phyloP scores from a whole-genome alignment of 371 early-diverging fungal species.

The Syncephalis plumigaleata region DNA sequence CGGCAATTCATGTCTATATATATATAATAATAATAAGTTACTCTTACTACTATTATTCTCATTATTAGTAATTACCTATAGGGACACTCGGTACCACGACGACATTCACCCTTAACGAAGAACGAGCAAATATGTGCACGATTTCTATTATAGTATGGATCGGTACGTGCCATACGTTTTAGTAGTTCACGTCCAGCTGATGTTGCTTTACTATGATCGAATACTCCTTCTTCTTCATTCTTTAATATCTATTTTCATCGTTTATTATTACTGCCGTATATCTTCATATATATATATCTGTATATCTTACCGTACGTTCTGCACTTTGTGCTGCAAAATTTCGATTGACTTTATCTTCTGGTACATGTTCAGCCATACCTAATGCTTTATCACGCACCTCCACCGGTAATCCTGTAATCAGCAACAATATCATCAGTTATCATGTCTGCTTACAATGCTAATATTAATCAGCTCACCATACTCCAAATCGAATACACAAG shows the following conservation, averaged over 20 bases:
- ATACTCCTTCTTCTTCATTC: constrained; percentile 30
- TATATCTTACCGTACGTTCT: constrained; percentile 44
- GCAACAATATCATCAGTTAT: background rate
- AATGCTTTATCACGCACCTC: constrained; percentile 86
- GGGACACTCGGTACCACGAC: constrained; percentile 80
- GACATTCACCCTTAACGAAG: constrained; percentile 85
- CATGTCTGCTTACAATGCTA: too few species aligned
- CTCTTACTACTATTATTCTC: too few species aligned
- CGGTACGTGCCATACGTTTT: constrained; percentile 58
- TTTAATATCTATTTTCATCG: constrained; percentile 13
- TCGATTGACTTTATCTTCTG: constrained; percentile 70
- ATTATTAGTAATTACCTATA: constrained; percentile 36
- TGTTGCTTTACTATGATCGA: constrained; percentile 56
- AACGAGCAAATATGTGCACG: constrained; percentile 87
- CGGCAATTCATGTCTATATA: constrained; percentile 66
- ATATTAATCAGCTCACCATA: constrained; percentile 31
- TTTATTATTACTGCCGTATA: background rate
- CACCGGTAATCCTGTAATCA: constrained; percentile 57
- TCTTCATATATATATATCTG: background rate
- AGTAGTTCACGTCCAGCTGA: constrained; percentile 67
- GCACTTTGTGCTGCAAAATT: constrained; percentile 75
- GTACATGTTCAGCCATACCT: constrained; percentile 50
- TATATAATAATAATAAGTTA: too few species aligned
- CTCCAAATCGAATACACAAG: constrained; percentile 89
- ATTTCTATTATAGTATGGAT: constrained; percentile 87